Evolutionary conservation across 106 monocot genomes (phyloP).

Genomic region (Apostasia shenzhenica): DNA sequence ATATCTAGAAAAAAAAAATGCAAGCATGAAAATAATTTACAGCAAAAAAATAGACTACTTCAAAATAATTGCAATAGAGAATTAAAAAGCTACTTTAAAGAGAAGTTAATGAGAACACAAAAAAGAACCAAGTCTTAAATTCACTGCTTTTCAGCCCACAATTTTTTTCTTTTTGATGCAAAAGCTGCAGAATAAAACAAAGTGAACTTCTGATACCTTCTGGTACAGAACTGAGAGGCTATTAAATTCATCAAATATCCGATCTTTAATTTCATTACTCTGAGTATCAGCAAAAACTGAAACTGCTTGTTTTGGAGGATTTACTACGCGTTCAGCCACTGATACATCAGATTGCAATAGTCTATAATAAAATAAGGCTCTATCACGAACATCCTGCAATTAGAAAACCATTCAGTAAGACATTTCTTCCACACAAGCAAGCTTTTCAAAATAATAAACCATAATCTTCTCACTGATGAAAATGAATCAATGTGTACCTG

Average conservation of each 20-base stretch:
- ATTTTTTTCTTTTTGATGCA: background rate
- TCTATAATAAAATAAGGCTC: slow-evolving; percentile 97
- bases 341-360: slow-evolving; percentile 88
- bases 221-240: slow-evolving; percentile 87
- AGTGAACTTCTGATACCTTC: slow-evolving; percentile 43
- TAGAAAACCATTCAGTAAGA: slow-evolving; percentile 11
- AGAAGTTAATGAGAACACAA: background rate
- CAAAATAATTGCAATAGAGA: background rate
- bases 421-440: background rate
- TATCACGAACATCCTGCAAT: slow-evolving; percentile 97
- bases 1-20: too few relatives aligned
- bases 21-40: too few relatives aligned
- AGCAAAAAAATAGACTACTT: too few relatives aligned
- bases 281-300: slow-evolving; percentile 97
- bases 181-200: background rate
- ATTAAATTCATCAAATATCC: slow-evolving; percentile 99
- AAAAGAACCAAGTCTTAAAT: background rate
- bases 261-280: slow-evolving; percentile 95
- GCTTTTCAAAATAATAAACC: background rate
- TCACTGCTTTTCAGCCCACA: background rate
- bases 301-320: slow-evolving; percentile 98
- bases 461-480: background rate
- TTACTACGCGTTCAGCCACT: slow-evolving; percentile 77
- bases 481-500: slow-evolving; percentile 38
- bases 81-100: background rate